phyloP scores from a whole-genome alignment of 768 basidiomycete species.

The Termitomyces sp. region DNA sequence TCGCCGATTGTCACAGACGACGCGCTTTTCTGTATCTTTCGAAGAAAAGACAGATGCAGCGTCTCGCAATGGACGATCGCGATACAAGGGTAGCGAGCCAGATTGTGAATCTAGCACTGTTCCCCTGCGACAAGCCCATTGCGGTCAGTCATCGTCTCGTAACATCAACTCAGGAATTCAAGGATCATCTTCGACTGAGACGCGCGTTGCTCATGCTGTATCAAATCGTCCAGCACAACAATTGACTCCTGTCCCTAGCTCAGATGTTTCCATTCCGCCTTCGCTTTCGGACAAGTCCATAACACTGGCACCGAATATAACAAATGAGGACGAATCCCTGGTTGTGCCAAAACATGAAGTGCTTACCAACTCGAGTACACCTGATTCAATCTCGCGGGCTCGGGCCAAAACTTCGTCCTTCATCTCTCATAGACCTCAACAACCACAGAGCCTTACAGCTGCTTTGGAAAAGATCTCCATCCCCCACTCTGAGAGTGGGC shows the following conservation, averaged over 20 bases:
- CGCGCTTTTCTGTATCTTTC: slow-evolving; percentile 35
- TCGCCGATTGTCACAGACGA: slow-evolving; percentile 59
- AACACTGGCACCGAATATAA: slow-evolving; percentile 19
- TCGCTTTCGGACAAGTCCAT: slow-evolving; percentile 43
- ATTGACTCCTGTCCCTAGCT: slow-evolving; percentile 63
- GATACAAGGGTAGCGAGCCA: slow-evolving; percentile 29
- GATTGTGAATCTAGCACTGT: slow-evolving; percentile 14
- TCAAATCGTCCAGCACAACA: slow-evolving; percentile 32
- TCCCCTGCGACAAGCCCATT: slow-evolving; percentile 21
- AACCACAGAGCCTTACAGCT: slow-evolving; percentile 67
- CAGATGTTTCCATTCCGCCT: slow-evolving; percentile 56
- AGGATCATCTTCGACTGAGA: slow-evolving; percentile 25
- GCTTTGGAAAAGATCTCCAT: slow-evolving; percentile 59
- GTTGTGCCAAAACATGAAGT: slow-evolving; percentile 28
- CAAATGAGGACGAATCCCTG: slow-evolving; percentile 22
- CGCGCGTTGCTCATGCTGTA: slow-evolving; percentile 16
- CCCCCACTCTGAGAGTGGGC: slow-evolving; percentile 36
- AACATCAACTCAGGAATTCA: slow-evolving; percentile 16
- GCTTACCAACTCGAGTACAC: slow-evolving; percentile 14
- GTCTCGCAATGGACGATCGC: slow-evolving; percentile 26
- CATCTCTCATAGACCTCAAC: slow-evolving; percentile 47
- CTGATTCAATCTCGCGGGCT: slow-evolving; percentile 38
- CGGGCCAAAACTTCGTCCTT: slow-evolving; percentile 51
- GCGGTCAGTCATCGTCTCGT: slow-evolving; percentile 22
- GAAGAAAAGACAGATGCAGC: slow-evolving; percentile 9